These are phyloP conservation scores for Pseudonitzschia delicatissima DNA, from an alignment of 108 stramenopile species.

Conservation along the genomic window DNA sequence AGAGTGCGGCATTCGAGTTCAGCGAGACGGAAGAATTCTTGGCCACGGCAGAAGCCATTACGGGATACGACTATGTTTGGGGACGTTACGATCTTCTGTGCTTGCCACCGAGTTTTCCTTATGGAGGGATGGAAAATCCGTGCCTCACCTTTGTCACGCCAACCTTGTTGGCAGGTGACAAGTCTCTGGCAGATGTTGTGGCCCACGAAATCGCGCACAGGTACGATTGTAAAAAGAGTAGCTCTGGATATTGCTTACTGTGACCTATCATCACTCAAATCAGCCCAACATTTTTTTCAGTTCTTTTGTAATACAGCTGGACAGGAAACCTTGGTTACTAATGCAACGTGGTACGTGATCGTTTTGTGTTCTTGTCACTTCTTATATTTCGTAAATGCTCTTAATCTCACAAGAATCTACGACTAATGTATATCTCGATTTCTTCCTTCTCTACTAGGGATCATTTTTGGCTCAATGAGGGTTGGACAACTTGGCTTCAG, in stretches of 20 bases:
- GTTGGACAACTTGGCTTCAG: slow-evolving; percentile 97
- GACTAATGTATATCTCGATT: neutral
- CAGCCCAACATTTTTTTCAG: too few relatives aligned
- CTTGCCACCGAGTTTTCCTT: slow-evolving; percentile 96
- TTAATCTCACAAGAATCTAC: slow-evolving; percentile 13
- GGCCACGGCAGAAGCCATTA: slow-evolving; percentile 80
- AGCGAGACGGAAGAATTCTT: slow-evolving; percentile 90
- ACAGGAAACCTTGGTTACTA: slow-evolving; percentile 97
- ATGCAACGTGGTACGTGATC: slow-evolving; percentile 64
- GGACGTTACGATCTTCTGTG: slow-evolving; percentile 93
- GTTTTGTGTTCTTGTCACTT: slow-evolving; percentile 13
- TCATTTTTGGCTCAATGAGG: slow-evolving; percentile 98
- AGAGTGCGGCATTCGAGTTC: slow-evolving; percentile 93
- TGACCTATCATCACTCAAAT: neutral
- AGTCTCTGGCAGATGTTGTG: slow-evolving; percentile 92
- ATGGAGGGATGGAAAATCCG: slow-evolving; percentile 98
- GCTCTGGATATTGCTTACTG: neutral
- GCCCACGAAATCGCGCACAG: slow-evolving; percentile 90
- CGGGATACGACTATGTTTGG: slow-evolving; percentile 85
- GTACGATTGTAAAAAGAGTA: neutral
- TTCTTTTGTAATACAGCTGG: slow-evolving; percentile 55
- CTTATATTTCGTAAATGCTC: neutral
- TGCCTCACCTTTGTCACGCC: slow-evolving; percentile 98
- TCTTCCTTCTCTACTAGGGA: slow-evolving; percentile 3
- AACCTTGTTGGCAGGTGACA: slow-evolving; percentile 87